Conservation (phyloP, 1,284 basidiomycete genomes). For the Trametes polyzona region DNA sequence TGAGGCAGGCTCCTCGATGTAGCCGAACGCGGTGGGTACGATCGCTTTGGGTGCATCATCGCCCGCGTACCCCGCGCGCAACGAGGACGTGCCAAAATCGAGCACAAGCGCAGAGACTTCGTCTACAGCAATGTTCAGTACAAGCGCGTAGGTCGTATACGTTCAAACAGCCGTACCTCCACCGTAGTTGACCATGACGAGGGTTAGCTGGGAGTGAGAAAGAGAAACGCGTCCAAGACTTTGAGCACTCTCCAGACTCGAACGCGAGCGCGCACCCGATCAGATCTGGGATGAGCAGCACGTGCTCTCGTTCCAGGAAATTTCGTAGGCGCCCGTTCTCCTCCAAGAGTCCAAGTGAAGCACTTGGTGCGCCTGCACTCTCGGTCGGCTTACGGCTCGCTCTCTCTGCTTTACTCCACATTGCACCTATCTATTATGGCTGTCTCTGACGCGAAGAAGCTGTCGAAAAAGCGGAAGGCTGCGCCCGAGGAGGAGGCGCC, state of each 20-base stretch:
- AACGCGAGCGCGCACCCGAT: conserved; percentile 34
- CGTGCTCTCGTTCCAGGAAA: conserved; percentile 19
- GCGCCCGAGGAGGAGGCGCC: conserved; percentile 28
- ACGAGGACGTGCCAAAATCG: conserved; percentile 90
- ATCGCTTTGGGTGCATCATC: conserved; percentile 96
- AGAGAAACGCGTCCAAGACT: conserved; percentile 37
- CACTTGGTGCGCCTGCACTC: not conserved
- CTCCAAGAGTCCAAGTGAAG: no score
- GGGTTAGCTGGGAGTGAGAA: not conserved
- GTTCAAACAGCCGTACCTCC: conserved; percentile 52
- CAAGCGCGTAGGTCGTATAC: not conserved
- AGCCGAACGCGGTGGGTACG: conserved; percentile 90
- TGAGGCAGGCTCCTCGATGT: conserved; percentile 43
- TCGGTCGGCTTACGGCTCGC: no score
- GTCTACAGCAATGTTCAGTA: conserved; percentile 48
- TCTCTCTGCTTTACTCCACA: no score
- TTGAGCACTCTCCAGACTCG: conserved; percentile 1
- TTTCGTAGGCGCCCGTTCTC: conserved; percentile 25
- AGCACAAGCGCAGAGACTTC: conserved; percentile 96
- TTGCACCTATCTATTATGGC: conserved; percentile 38
- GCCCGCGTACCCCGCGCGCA: conserved; percentile 95
- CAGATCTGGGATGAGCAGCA: conserved; percentile 32
- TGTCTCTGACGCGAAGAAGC: conserved; percentile 39
- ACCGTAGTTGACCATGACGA: conserved; percentile 70
- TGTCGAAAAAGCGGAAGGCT: conserved; percentile 63